phyloP scores from a whole-genome alignment of 805 yeast genomes.

The Suhomyces sp. region DNA sequence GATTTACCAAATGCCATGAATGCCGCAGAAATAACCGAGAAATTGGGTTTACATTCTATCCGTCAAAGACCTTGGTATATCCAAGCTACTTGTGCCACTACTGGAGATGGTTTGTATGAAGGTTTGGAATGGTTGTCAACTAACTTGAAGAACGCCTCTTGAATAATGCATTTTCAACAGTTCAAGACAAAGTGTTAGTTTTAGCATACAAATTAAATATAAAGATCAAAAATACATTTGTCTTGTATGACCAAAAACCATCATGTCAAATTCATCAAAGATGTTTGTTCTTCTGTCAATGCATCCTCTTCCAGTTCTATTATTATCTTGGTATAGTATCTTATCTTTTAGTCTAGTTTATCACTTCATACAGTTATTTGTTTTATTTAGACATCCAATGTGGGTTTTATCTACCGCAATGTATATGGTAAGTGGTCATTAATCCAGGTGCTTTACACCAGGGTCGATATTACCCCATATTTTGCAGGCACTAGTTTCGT shows the following conservation, averaged over 20 bases:
- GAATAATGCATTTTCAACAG: constrained; percentile 2
- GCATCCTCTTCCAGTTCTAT: constrained; percentile 8
- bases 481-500: too few species aligned
- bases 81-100: constrained; percentile 98
- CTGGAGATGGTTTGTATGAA: constrained; percentile 52
- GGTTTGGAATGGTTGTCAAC: constrained; percentile 40
- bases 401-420: too few species aligned
- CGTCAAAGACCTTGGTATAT: constrained; percentile 99
- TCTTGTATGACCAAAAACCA: constrained; percentile 1
- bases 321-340: constrained; percentile 4
- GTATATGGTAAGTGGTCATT: too few species aligned
- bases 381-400: constrained; percentile 1
- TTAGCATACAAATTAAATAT: constrained; percentile 7
- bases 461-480: too few species aligned
- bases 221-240: constrained; percentile 1
- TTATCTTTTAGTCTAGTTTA: background rate
- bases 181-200: constrained; percentile 5
- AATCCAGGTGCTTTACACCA: too few species aligned
- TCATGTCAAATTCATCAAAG: constrained; percentile 1
- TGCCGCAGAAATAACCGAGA: constrained; percentile 45
- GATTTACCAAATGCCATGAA: constrained; percentile 47
- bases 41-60: constrained; percentile 64
- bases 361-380: constrained; percentile 1
- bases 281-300: too few species aligned
- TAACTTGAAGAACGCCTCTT: constrained; percentile 28